Conservation (phyloP, 345 rosid genomes). For the Fremontodendron californicum region DNA sequence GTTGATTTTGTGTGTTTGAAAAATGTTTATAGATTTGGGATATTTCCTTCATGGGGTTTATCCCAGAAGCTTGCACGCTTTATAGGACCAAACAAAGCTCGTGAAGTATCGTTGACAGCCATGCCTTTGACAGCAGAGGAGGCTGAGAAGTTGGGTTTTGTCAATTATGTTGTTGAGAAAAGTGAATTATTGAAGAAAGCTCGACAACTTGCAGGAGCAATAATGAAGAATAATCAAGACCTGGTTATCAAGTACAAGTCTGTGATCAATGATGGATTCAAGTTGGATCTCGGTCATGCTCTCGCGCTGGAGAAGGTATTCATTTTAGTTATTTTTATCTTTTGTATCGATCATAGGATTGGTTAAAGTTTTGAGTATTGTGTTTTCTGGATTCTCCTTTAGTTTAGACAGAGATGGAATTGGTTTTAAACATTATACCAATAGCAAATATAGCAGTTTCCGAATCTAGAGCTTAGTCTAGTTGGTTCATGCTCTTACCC, state of each 20-base stretch:
- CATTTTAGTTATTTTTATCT: no score
- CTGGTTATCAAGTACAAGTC: constrained; percentile 73
- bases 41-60: constrained; percentile 96
- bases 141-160: constrained; percentile 80
- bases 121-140: constrained; percentile 71
- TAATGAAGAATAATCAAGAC: constrained; percentile 64
- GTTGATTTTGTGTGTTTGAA: neutral
- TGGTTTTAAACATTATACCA: no score
- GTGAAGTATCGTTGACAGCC: constrained; percentile 69
- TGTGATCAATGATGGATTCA: constrained; percentile 74
- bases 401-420: neutral
- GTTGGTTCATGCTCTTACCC: no score
- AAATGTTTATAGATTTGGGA: constrained; percentile 55
- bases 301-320: constrained; percentile 81
- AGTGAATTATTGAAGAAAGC: constrained; percentile 62
- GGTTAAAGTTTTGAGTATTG: no score
- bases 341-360: no score
- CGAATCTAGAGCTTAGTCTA: no score
- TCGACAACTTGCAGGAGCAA: constrained; percentile 58
- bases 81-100: constrained; percentile 76
- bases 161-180: constrained; percentile 78
- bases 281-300: constrained; percentile 68
- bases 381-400: no score
- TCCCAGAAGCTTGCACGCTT: constrained; percentile 86
- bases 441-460: no score